Evolutionary conservation across 2,329 filamentous ascomycete genomes (phyloP), one percentile per base, ranked within the genome.

Genomic region (Aspergillus tubingensis): DNA sequence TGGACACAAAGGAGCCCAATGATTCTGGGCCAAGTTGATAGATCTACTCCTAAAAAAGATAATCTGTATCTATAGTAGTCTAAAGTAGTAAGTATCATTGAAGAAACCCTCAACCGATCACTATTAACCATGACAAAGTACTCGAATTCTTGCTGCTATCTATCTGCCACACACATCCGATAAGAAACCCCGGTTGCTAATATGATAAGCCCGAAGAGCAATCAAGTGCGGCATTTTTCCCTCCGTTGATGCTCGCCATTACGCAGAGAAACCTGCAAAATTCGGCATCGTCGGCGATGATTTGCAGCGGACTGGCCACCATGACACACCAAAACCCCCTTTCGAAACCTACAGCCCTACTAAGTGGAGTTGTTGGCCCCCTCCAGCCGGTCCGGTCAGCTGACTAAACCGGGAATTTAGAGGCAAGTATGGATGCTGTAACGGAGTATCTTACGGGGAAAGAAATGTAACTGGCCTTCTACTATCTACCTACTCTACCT

Each of bases 251-350:
- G 23, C 47, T 27, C 41, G 47, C 51, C 53, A 67, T 67, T 65
- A 67, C 66, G 60, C 63, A 64, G 56, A 44, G 63, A 65, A 65
- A 60, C 56, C 60, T 60, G 62, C 60, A 61, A 57, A 43, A 58
- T 55, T 52, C 41, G 57, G 50, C 43, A 51, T 53, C 36, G 59
- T 44, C 57, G 63, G 60, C 60, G 59, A 62, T 65, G 65, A 67
- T 67, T 66, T 67, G 65, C 63, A 67, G 62, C 58, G 41, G 57
- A 61, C 55, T 63, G 62, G 63, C 66, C 62, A 68, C 64, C 63
- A 67, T 68, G 66, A 68, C 66, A 68, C 64, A 68, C 61, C 50
- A 60, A 67, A 67, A 62, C 55, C 62, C 57, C 52, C 54, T 57
- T 61, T 54, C 32, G 36, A 65, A 62, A 59, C 41, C 32, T 57